Conservation (phyloP, 2,329 filamentous ascomycete genomes). For the Paecilomyces sp. region DNA sequence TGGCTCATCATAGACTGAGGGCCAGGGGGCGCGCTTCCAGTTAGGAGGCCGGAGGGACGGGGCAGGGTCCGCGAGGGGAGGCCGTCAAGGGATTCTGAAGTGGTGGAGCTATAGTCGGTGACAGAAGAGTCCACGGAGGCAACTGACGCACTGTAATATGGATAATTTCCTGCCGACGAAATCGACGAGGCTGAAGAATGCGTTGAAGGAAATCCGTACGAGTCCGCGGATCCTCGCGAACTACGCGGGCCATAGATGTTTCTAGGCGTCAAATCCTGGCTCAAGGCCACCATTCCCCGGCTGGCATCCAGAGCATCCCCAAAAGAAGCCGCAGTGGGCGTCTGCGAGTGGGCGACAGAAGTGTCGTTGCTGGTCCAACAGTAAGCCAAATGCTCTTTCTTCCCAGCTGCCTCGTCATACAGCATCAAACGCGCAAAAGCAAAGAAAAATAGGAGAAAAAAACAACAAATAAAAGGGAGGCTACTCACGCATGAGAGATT, state of each 20-base stretch:
- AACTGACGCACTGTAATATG: slow-evolving; percentile 79
- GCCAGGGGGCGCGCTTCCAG: slow-evolving; percentile 63
- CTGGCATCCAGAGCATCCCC: slow-evolving; percentile 88
- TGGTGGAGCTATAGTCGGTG: slow-evolving; percentile 85
- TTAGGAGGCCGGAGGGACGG: slow-evolving; percentile 61
- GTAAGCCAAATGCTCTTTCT: slow-evolving; percentile 10
- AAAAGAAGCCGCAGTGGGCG: slow-evolving; percentile 60
- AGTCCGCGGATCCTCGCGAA: slow-evolving; percentile 68
- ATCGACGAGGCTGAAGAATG: slow-evolving; percentile 93
- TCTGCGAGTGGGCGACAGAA: slow-evolving; percentile 31
- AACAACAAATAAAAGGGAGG: too few species aligned
- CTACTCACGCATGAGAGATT: slow-evolving; percentile 78
- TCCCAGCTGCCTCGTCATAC: background rate
- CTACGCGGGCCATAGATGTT: slow-evolving; percentile 73
- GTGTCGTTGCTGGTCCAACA: slow-evolving; percentile 20
- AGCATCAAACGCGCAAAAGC: background rate
- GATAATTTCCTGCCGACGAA: slow-evolving; percentile 72
- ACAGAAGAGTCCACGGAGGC: slow-evolving; percentile 63
- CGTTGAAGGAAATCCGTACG: slow-evolving; percentile 82
- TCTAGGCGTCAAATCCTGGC: slow-evolving; percentile 80
- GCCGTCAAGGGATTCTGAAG: slow-evolving; percentile 76
- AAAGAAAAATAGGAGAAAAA: background rate
- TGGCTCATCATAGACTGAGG: slow-evolving; percentile 98
- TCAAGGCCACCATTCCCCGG: slow-evolving; percentile 91
- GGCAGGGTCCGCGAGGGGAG: slow-evolving; percentile 76